These are phyloP conservation scores for Auriscalpium vulgare DNA, from an alignment of 768 basidiomycete genomes.

Conservation along the genomic window DNA sequence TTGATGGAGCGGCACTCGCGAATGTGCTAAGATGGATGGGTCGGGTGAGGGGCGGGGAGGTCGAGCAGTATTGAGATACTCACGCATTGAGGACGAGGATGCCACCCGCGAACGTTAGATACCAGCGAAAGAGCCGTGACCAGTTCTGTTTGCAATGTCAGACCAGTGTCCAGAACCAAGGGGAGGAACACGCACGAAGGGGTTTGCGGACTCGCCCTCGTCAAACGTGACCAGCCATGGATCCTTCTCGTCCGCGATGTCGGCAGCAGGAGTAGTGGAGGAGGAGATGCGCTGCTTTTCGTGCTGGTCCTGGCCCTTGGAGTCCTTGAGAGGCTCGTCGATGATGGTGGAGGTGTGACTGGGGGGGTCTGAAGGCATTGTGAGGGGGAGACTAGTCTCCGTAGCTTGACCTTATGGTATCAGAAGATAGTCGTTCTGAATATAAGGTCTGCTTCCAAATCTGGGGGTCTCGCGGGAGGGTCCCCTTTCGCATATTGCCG, in stretches of 20 bases:
- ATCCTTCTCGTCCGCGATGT: not conserved
- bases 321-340: not conserved
- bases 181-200: slow-evolving; percentile 4
- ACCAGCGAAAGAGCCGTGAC: slow-evolving; percentile 39
- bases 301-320: not conserved
- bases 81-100: slow-evolving; percentile 50
- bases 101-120: slow-evolving; percentile 40
- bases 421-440: too few relatives aligned
- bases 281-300: not conserved
- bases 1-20: slow-evolving; percentile 51
- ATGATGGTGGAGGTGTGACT: slow-evolving; percentile 6
- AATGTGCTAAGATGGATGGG: slow-evolving; percentile 38
- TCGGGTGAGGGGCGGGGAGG: not conserved
- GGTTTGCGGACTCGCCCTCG: slow-evolving; percentile 3
- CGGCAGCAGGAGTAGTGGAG: not conserved
- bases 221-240: slow-evolving; percentile 12
- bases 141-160: slow-evolving; percentile 35
- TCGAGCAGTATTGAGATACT: slow-evolving; percentile 15
- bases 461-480: too few relatives aligned
- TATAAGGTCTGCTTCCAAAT: too few relatives aligned
- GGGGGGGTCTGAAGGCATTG: not conserved
- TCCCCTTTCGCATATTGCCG: too few relatives aligned
- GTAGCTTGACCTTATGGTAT: too few relatives aligned
- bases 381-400: too few relatives aligned
- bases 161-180: slow-evolving; percentile 1